phyloP scores from a whole-genome alignment of 495 filamentous ascomycete species.

The Aspergillus homomorphus region DNA sequence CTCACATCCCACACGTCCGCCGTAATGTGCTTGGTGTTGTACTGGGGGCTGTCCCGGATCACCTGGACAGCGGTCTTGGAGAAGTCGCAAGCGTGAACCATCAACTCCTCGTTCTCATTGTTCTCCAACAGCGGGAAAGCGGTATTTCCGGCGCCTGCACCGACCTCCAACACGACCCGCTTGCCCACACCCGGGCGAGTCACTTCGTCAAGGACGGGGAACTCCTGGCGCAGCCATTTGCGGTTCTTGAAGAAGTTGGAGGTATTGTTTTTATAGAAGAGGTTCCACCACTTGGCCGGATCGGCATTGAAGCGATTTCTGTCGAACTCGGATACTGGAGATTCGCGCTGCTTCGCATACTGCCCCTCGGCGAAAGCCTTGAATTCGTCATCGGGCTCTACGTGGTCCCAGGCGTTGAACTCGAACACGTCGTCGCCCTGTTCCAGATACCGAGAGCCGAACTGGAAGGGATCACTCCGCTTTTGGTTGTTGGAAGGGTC shows the following conservation, averaged over 20 bases:
- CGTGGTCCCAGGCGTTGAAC: slow-evolving; percentile 99
- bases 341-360: slow-evolving; percentile 73
- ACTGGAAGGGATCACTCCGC: slow-evolving; percentile 87
- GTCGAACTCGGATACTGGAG: slow-evolving; percentile 85
- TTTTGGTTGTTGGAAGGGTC: slow-evolving; percentile 62
- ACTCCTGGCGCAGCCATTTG: slow-evolving; percentile 95
- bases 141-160: slow-evolving; percentile 94
- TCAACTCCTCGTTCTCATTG: slow-evolving; percentile 77
- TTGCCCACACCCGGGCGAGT: slow-evolving; percentile 60
- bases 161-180: slow-evolving; percentile 76
- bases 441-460: slow-evolving; percentile 82
- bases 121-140: slow-evolving; percentile 80
- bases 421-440: slow-evolving; percentile 83
- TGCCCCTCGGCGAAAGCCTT: slow-evolving; percentile 76
- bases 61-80: slow-evolving; percentile 86
- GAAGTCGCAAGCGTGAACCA: slow-evolving; percentile 89
- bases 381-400: slow-evolving; percentile 79
- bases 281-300: slow-evolving; percentile 93
- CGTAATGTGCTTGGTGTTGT: slow-evolving; percentile 61
- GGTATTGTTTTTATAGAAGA: slow-evolving; percentile 93
- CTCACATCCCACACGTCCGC: slow-evolving; percentile 94
- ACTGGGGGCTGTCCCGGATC: slow-evolving; percentile 69
- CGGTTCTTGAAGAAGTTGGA: slow-evolving; percentile 98
- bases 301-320: slow-evolving; percentile 79
- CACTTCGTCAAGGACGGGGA: slow-evolving; percentile 73